A percentile compares a stretch with the other conserved stretches of the same genome.
Conservation (phyloP, 495 filamentous ascomycete genomes). For the Elasticomyces elasticus region DNA sequence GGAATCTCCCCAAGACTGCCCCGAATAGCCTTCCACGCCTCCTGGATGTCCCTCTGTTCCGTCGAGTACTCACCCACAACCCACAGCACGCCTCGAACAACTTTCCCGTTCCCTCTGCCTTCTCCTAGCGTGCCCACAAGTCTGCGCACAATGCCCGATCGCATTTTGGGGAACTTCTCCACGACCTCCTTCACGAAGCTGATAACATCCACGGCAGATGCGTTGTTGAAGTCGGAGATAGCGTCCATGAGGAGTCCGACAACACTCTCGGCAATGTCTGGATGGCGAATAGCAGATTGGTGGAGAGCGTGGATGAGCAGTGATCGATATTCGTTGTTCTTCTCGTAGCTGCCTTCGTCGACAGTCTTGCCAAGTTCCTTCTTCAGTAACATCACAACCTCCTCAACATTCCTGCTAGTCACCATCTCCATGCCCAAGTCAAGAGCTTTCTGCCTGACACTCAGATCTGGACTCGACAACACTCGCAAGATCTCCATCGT, state of each 20-base stretch:
- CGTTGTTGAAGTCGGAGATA: slow-evolving; percentile 95
- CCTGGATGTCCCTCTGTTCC: slow-evolving; percentile 85
- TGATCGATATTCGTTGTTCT: slow-evolving; percentile 95
- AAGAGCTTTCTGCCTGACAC: slow-evolving; percentile 88
- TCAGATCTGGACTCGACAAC: slow-evolving; percentile 91
- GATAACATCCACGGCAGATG: slow-evolving; percentile 94
- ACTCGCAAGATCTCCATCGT: slow-evolving; percentile 98
- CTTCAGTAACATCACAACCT: slow-evolving; percentile 90
- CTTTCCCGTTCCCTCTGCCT: slow-evolving; percentile 92
- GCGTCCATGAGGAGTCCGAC: slow-evolving; percentile 99
- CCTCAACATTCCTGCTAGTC: slow-evolving; percentile 96
- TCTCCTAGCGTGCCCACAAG: slow-evolving; percentile 86
- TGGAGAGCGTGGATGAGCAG: slow-evolving; percentile 95
- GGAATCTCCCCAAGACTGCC: slow-evolving; percentile 94
- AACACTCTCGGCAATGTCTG: slow-evolving; percentile 91
- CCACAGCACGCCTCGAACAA: slow-evolving; percentile 94
- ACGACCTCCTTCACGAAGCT: slow-evolving; percentile 98
- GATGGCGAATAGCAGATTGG: slow-evolving; percentile 96
- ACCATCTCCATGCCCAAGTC: slow-evolving; percentile 94
- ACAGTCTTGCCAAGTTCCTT: slow-evolving; percentile 97
- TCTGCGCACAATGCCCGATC: slow-evolving; percentile 74
- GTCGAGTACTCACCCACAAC: slow-evolving; percentile 96
- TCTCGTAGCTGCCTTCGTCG: slow-evolving; percentile 92
- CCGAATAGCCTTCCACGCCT: slow-evolving; percentile 94
- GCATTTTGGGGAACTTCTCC: slow-evolving; percentile 89